Base-by-base conservation (phyloP, 352 stramenopile species). In the Pythium oligandrum region DNA sequence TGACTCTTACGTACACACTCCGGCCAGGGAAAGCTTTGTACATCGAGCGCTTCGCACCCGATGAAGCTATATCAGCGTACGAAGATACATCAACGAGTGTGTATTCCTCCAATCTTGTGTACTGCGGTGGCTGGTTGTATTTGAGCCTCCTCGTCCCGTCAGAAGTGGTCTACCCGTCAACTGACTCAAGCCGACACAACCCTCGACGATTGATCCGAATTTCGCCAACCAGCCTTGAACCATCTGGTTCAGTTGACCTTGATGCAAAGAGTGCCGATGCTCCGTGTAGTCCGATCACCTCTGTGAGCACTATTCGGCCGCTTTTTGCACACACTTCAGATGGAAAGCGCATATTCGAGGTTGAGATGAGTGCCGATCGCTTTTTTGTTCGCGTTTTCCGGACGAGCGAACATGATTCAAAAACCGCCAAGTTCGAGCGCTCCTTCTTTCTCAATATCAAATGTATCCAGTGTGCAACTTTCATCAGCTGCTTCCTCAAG, bases 291-390 rank as follows among this genome's bases (percentile, higher is more conserved):
- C 12, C 48, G 8, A 36, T 52, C n/a, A 31, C n/a, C 40, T 43
- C 51, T 43, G 12, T 34, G 4, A 53, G 53, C 31, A 8, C 30
- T 6, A 40, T 59, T 53, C 17, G 55, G n/a, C 56, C 52, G 36
- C 68, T 80, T 1, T 68, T 73, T 44, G 48, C 51, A 0, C 86
- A 84, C 47, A 42, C 65, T 26, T 72, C 78, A 7, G 78, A 88
- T 69, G 78, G 78, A n/a, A 53, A 51, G 49, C 43, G 57, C 0
- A 64, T 89, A 9, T 89, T 83, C 52, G 74, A 89, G 32, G 63
- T 89, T 40, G 53, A 72, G 32, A 56, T 81, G 49, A 57, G 56
- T 31, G 57, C 63, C 0, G 61, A 70, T 42, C 31, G 51, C 5
- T 75, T 84, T 56, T 32, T 44, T 34, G 65, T 89, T 1, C 68